Base-by-base conservation (phyloP, 805 yeast genomes). In the Schwanniomyces polymorphus region DNA sequence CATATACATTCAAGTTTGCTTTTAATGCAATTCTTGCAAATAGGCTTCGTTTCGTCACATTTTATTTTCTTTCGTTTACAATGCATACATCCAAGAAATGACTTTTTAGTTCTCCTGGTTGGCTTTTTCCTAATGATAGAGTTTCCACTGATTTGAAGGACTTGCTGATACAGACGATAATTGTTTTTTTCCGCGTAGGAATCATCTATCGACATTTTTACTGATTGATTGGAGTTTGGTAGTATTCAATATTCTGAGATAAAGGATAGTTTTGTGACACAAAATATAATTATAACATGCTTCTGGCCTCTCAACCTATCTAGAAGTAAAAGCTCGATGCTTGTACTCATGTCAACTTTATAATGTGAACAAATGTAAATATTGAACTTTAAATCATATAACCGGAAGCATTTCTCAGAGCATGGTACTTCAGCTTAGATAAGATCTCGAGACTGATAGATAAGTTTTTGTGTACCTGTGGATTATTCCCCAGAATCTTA, bases 21-120 rank as follows among this genome's bases (percentile, higher is more conserved):
- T 38, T 57, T 53, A 4, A 49, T 21, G 48, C 70, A 65, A 46
- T 61, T 63, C 11, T 50, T 53, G 56, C 70, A 65, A 27, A 46
- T 50, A 1, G 70, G 70, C 14, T 62, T 45, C 28, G 47, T 54
- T 50, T 65, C 70, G 51, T 65, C 66, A 50, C 70, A 65, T 40
- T 68, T 48, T 29, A 62, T 62, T 48, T 64, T 64, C 55, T 64
- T 65, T 37, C 60, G 49, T 45, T 65, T 65, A 51, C 70, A 65
- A 47, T 63, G 63, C 14, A 53, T 46, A 44, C 70, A 65, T 5
- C 70, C 70, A 23, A 63, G 45, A 45, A 41, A 45, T 11, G 48
- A 45, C 18, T 33, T 35, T n/a, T 16, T 26, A 11, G 41, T 26
- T 26, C 31, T 27, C 16, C 18, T 43, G 3, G 27, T n/a, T 8